phyloP scores from a whole-genome alignment of 2,329 filamentous ascomycete species.

The Aaosphaeria pasadenensis region DNA sequence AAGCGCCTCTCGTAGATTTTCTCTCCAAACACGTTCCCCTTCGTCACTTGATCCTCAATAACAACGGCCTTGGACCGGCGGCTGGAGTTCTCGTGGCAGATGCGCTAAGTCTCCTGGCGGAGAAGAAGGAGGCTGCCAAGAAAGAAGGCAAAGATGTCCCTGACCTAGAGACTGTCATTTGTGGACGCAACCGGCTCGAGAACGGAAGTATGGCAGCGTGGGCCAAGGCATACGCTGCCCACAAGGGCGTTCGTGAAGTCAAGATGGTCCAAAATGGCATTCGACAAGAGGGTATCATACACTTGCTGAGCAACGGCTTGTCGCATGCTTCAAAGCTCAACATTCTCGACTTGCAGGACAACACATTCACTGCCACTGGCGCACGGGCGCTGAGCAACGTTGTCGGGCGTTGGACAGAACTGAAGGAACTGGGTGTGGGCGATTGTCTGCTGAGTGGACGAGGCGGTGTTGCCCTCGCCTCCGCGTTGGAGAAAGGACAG shows the following conservation, averaged over 20 bases:
- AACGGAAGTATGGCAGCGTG: constrained; percentile 95
- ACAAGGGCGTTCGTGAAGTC: constrained; percentile 75
- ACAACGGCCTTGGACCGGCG: constrained; percentile 92
- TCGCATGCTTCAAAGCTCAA: constrained; percentile 65
- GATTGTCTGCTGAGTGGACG: constrained; percentile 81
- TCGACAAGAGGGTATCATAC: constrained; percentile 83
- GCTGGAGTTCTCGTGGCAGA: constrained; percentile 88
- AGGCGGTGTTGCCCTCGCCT: constrained; percentile 70
- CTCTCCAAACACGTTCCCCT: constrained; percentile 84
- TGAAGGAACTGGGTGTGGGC: constrained; percentile 82
- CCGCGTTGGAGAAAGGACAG: constrained; percentile 69
- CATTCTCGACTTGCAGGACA: constrained; percentile 90
- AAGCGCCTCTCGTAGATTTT: constrained; percentile 89
- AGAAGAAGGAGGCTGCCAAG: constrained; percentile 76
- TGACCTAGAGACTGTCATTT: constrained; percentile 92
- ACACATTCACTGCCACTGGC: constrained; percentile 85
- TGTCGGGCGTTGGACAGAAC: constrained; percentile 67
- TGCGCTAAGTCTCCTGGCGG: constrained; percentile 77
- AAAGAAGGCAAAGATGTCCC: constrained; percentile 71
- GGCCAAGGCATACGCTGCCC: constrained; percentile 82
- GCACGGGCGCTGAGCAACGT: constrained; percentile 75
- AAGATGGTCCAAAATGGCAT: constrained; percentile 99
- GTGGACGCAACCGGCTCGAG: constrained; percentile 91
- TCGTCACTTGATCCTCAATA: constrained; percentile 93
- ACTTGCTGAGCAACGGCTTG: constrained; percentile 76